Evolutionary conservation across 2,329 filamentous ascomycete genomes (phyloP).

Genomic region (Fusarium phyllophilum): DNA sequence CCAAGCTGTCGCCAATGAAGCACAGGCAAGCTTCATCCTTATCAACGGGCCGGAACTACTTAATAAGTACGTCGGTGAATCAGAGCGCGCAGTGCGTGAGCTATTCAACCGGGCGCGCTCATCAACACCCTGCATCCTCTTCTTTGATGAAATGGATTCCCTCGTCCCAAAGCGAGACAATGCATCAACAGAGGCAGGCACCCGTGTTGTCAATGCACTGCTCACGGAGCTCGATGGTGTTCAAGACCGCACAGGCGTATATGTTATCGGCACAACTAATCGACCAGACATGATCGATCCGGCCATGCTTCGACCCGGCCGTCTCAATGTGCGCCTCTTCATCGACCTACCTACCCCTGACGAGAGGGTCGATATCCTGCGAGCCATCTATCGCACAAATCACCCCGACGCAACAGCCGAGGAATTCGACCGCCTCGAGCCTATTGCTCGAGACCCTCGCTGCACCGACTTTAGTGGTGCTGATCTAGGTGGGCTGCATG

Average conservation of each 20-base stretch:
- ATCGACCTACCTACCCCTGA: slow-evolving; percentile 83
- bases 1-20: slow-evolving; percentile 95
- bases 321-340: slow-evolving; percentile 88
- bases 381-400: slow-evolving; percentile 68
- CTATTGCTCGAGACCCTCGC: slow-evolving; percentile 71
- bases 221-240: slow-evolving; percentile 94
- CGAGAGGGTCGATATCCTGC: slow-evolving; percentile 87
- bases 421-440: slow-evolving; percentile 64
- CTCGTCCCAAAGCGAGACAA: slow-evolving; percentile 87
- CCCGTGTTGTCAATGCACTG: slow-evolving; percentile 92
- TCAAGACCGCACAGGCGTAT: slow-evolving; percentile 82
- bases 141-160: slow-evolving; percentile 98
- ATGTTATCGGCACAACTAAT: slow-evolving; percentile 95
- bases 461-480: slow-evolving; percentile 83
- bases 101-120: slow-evolving; percentile 89
- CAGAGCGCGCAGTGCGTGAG: slow-evolving; percentile 90
- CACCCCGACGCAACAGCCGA: slow-evolving; percentile 52
- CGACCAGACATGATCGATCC: slow-evolving; percentile 96
- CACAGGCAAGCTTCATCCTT: slow-evolving; percentile 96
- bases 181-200: slow-evolving; percentile 80
- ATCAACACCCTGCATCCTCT: slow-evolving; percentile 91
- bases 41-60: slow-evolving; percentile 96
- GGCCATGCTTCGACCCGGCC: slow-evolving; percentile 91
- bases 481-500: slow-evolving; percentile 62
- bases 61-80: slow-evolving; percentile 98